Conservation (phyloP, 1,284 basidiomycete genomes). For the Puccinia triticina region DNA sequence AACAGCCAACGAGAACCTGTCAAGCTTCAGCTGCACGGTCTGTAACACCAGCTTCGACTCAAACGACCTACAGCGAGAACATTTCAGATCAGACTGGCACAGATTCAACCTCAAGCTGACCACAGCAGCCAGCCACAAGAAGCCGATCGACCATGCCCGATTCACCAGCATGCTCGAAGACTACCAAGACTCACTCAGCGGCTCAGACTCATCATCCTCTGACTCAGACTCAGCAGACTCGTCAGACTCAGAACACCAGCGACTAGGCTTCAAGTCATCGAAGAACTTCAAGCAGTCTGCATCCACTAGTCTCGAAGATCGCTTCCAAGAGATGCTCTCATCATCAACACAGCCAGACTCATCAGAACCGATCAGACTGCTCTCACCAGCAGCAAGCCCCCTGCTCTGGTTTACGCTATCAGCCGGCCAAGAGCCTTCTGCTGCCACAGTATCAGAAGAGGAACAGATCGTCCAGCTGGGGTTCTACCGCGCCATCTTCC, state of each 20-base stretch:
- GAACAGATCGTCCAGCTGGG: constrained; percentile 30
- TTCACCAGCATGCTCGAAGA: constrained; percentile 28
- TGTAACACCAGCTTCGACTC: constrained; percentile 70
- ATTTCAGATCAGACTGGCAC: constrained; percentile 97
- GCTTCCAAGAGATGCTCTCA: constrained; percentile 53
- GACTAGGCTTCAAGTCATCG: constrained; percentile 44
- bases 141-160: constrained; percentile 1
- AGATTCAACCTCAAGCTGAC: constrained; percentile 84
- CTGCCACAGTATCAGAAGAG: background rate
- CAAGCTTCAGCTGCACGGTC: constrained; percentile 54
- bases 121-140: background rate
- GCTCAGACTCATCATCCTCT: constrained; percentile 8
- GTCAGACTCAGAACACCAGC: background rate
- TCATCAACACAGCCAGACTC: background rate
- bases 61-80: constrained; percentile 78
- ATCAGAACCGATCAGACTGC: background rate
- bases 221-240: background rate
- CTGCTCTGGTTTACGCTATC: constrained; percentile 38
- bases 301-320: background rate
- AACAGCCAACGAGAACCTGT: background rate
- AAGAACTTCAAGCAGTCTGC: constrained; percentile 45
- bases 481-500: constrained; percentile 43
- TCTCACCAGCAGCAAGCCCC: constrained; percentile 7
- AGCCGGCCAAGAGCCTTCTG: background rate
- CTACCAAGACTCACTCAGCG: constrained; percentile 35